These are phyloP conservation scores for Fusarium incarnatum DNA, from an alignment of 2,329 filamentous ascomycete genomes.

Conservation along the genomic window DNA sequence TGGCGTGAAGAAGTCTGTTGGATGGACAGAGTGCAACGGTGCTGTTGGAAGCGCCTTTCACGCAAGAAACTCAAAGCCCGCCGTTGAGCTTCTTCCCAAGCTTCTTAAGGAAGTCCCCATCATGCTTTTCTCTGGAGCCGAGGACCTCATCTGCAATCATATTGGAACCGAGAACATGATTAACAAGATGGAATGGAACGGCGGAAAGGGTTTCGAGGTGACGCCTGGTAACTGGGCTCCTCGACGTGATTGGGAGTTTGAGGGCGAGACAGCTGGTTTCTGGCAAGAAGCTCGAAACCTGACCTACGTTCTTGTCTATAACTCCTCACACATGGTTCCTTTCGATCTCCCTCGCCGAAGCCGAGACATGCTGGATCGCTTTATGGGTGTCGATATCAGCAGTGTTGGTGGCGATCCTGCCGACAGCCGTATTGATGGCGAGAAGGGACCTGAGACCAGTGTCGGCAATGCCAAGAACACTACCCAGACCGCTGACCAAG, in stretches of 20 bases:
- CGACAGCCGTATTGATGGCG: slow-evolving; percentile 85
- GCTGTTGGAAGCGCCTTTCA: slow-evolving; percentile 79
- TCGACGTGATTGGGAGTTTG: slow-evolving; percentile 93
- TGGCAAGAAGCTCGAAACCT: slow-evolving; percentile 96
- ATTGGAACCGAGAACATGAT: slow-evolving; percentile 93
- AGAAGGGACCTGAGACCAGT: slow-evolving; percentile 81
- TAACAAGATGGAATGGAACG: slow-evolving; percentile 90
- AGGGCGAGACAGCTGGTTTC: slow-evolving; percentile 86
- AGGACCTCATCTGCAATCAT: slow-evolving; percentile 98
- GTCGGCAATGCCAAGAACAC: slow-evolving; percentile 75
- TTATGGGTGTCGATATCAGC: slow-evolving; percentile 92
- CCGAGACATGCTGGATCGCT: slow-evolving; percentile 96
- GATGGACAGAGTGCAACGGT: slow-evolving; percentile 92
- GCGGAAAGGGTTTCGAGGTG: slow-evolving; percentile 89
- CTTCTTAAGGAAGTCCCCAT: slow-evolving; percentile 82
- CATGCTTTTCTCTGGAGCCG: slow-evolving; percentile 90
- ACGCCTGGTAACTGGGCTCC: slow-evolving; percentile 90
- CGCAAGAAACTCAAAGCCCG: slow-evolving; percentile 76
- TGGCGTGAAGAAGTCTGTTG: slow-evolving; percentile 77
- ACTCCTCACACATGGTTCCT: slow-evolving; percentile 97
- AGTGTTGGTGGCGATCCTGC: slow-evolving; percentile 84
- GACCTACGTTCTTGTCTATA: slow-evolving; percentile 95
- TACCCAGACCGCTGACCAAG: slow-evolving; percentile 65
- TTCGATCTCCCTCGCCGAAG: slow-evolving; percentile 89
- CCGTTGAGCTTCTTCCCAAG: slow-evolving; percentile 79